phyloP scores from a whole-genome alignment of 192 early-diverging fungal species.

The Backusella tuberculispora region DNA sequence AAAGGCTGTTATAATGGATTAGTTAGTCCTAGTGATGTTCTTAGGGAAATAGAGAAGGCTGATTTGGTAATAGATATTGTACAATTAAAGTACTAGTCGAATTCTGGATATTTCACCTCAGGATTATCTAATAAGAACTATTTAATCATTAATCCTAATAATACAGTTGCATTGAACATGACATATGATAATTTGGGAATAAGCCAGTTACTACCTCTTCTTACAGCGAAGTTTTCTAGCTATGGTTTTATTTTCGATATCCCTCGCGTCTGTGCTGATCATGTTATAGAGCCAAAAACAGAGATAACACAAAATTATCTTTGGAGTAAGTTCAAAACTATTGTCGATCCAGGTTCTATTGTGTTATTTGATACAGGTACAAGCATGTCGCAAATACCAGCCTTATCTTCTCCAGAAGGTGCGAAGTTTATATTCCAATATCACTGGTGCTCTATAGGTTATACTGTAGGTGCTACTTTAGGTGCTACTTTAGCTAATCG shows the following conservation, averaged over 20 bases:
- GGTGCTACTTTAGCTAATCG: slow-evolving; percentile 47
- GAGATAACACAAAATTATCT: slow-evolving; percentile 45
- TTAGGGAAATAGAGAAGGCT: slow-evolving; percentile 34
- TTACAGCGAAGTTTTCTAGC: slow-evolving; percentile 1
- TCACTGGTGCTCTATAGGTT: slow-evolving; percentile 37
- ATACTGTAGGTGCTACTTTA: slow-evolving; percentile 44
- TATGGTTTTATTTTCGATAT: background rate
- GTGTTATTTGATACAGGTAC: slow-evolving; percentile 49
- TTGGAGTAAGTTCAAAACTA: slow-evolving; percentile 41
- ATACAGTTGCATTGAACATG: slow-evolving; percentile 35
- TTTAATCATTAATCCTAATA: slow-evolving; percentile 42
- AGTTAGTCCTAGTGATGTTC: slow-evolving; percentile 29
- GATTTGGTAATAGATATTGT: slow-evolving; percentile 51
- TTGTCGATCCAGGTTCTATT: slow-evolving; percentile 30
- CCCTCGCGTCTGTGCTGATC: background rate
- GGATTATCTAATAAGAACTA: slow-evolving; percentile 28
- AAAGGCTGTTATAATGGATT: slow-evolving; percentile 25
- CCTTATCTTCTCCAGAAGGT: slow-evolving; percentile 38
- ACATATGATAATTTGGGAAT: slow-evolving; percentile 42
- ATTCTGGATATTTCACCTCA: slow-evolving; percentile 52
- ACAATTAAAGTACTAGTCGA: slow-evolving; percentile 45
- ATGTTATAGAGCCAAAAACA: background rate
- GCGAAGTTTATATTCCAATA: too few species aligned
- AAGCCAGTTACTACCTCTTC: slow-evolving; percentile 29
- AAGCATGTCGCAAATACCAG: slow-evolving; percentile 38